phyloP scores from a whole-genome alignment of 306 rosid genomes.

The Gastrolobium bilobum region DNA sequence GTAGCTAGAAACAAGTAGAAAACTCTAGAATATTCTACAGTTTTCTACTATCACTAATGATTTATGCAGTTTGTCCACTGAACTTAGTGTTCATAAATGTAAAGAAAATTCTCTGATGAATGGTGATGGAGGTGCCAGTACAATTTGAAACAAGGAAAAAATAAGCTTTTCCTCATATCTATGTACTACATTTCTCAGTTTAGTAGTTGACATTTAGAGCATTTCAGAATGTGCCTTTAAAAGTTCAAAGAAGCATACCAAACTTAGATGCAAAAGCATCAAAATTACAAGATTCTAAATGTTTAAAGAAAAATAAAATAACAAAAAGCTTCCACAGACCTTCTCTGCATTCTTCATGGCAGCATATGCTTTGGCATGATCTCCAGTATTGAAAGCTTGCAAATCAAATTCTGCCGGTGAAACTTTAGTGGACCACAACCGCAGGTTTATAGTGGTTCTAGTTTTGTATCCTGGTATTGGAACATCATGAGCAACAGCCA shows the following conservation, averaged over 20 bases:
- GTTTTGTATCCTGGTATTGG: conserved; percentile 97
- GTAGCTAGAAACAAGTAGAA: no score
- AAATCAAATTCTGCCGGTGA: conserved; percentile 78
- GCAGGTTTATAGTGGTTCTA: conserved; percentile 78
- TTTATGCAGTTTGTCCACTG: conserved; percentile 13
- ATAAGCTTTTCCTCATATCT: neutral
- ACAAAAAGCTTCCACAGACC: conserved; percentile 54
- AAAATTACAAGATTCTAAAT: conserved; percentile 19
- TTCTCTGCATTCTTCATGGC: conserved; percentile 84
- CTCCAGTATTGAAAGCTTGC: conserved; percentile 77
- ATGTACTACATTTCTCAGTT: conserved; percentile 11
- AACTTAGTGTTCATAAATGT: conserved; percentile 13
- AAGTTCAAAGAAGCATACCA: conserved; percentile 5
- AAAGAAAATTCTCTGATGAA: conserved; percentile 13
- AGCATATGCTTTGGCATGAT: conserved; percentile 80
- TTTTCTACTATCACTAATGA: no score
- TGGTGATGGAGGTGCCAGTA: conserved; percentile 1
- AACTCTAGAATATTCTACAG: no score
- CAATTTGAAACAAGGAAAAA: conserved; percentile 25
- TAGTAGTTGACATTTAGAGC: neutral
- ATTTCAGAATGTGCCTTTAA: conserved; percentile 22
- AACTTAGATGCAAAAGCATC: neutral
- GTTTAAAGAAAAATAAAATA: neutral
- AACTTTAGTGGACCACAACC: conserved; percentile 96
- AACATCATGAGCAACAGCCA: conserved; percentile 94